Evolutionary conservation across 2,329 filamentous ascomycete species (phyloP).

Genomic region (Ceratocystis destructans): DNA sequence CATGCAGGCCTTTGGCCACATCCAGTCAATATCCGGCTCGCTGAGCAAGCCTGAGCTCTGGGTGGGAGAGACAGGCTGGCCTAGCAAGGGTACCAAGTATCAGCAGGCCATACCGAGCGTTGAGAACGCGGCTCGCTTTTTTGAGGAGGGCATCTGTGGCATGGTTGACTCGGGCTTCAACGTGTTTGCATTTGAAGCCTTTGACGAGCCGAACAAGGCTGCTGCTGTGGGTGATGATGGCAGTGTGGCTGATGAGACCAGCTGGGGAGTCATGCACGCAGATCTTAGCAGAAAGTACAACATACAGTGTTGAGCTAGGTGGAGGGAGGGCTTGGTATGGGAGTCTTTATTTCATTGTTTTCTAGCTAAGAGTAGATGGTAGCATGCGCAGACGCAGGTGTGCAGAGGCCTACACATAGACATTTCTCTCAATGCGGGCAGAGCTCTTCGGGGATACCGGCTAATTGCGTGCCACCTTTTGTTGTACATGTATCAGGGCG

Average conservation of each 20-base stretch:
- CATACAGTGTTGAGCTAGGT: conserved; percentile 23
- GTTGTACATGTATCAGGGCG: neutral
- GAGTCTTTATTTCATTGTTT: neutral
- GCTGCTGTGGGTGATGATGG: conserved; percentile 49
- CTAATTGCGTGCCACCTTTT: neutral
- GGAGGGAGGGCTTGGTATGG: neutral
- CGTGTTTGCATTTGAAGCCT: conserved; percentile 61
- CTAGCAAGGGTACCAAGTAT: conserved; percentile 49
- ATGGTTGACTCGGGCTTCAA: conserved; percentile 53
- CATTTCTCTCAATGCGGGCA: neutral
- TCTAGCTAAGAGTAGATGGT: neutral
- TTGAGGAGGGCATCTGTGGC: conserved; percentile 47
- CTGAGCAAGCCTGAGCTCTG: conserved; percentile 45
- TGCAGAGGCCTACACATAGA: neutral
- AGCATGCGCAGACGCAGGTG: neutral
- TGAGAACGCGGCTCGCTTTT: conserved; percentile 46
- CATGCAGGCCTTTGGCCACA: conserved; percentile 46
- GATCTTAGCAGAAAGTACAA: conserved; percentile 43
- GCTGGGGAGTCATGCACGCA: conserved; percentile 55
- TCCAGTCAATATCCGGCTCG: conserved; percentile 42
- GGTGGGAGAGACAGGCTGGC: conserved; percentile 57
- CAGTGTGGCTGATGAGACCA: conserved; percentile 45
- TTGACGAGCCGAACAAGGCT: conserved; percentile 61
- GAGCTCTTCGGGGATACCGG: neutral
- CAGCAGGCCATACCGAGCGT: conserved; percentile 46